Evolutionary conservation across 73 alveolate genomes (phyloP).

Genomic region (Symbiodinium natans): DNA sequence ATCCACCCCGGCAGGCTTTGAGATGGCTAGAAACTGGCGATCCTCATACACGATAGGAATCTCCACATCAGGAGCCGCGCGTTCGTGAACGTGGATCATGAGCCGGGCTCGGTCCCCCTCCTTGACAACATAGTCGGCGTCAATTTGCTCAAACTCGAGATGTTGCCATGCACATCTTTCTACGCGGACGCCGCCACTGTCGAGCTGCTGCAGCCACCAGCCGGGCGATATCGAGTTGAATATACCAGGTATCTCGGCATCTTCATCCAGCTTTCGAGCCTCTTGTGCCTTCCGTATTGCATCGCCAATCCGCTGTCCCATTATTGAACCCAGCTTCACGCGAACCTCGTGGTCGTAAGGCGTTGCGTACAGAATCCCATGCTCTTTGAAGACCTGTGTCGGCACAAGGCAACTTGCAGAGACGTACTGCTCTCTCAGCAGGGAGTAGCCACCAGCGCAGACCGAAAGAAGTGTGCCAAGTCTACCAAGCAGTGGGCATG

Average conservation of each 20-base stretch:
- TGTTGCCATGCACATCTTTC: conserved; percentile 61
- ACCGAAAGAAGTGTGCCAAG: neutral
- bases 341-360: conserved; percentile 56
- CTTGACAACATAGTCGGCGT: conserved; percentile 27
- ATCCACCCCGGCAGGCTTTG: conserved; percentile 44
- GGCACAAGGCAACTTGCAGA: neutral
- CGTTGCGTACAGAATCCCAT: conserved; percentile 25
- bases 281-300: neutral
- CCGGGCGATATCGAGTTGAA: conserved; percentile 27
- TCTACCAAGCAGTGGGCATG: neutral
- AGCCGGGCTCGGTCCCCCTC: conserved; percentile 68
- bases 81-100: conserved; percentile 54
- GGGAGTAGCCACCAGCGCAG: neutral
- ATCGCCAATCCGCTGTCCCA: conserved; percentile 57
- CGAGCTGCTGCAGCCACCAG: conserved; percentile 64
- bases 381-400: conserved; percentile 1
- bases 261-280: neutral
- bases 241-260: neutral
- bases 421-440: neutral
- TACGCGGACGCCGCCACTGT: conserved; percentile 12
- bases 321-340: neutral
- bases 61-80: conserved; percentile 32
- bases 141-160: neutral
- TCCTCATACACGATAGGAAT: conserved; percentile 44
- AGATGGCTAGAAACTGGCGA: conserved; percentile 22